A percentile compares a stretch with the other conserved stretches of the same genome.
Conservation (phyloP, 495 filamentous ascomycete species). For the Penicillium salamii region DNA sequence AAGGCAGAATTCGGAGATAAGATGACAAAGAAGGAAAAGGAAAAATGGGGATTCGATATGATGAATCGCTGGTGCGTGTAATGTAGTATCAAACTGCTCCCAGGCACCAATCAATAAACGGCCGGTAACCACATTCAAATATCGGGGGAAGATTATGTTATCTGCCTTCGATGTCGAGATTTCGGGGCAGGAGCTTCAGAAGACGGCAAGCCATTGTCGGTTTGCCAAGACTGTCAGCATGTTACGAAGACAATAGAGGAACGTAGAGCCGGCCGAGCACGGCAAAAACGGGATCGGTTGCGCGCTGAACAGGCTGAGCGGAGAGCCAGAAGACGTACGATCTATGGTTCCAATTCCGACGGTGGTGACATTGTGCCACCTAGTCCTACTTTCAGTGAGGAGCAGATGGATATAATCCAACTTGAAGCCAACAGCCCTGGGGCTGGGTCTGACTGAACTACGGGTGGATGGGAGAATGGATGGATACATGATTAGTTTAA, state of each 20-base stretch:
- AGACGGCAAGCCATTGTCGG: neutral
- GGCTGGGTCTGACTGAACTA: neutral
- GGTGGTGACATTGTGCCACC: conserved; percentile 3
- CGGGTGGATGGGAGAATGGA: too few species aligned
- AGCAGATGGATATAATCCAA: conserved; percentile 10
- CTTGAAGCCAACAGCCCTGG: conserved; percentile 3
- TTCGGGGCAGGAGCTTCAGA: neutral
- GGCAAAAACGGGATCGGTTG: neutral
- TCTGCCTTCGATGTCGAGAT: conserved; percentile 4
- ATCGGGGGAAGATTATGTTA: conserved; percentile 1
- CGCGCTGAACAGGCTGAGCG: neutral
- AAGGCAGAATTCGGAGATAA: conserved; percentile 9
- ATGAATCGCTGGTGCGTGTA: conserved; percentile 5
- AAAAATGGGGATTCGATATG: neutral
- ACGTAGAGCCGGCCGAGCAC: neutral
- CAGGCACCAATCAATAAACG: conserved; percentile 6
- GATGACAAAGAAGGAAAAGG: conserved; percentile 8
- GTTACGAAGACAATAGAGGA: neutral
- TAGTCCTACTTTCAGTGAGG: conserved; percentile 7
- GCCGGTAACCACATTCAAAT: conserved; percentile 2
- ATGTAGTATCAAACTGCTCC: conserved; percentile 6
- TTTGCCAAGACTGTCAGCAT: neutral
- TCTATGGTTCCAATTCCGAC: neutral
- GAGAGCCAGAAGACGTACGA: neutral
- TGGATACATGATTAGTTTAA: too few species aligned